Evolutionary conservation across 805 yeast genomes (phyloP), one percentile per base, ranked within the genome.

Genomic region (Ogataea ramenticola): DNA sequence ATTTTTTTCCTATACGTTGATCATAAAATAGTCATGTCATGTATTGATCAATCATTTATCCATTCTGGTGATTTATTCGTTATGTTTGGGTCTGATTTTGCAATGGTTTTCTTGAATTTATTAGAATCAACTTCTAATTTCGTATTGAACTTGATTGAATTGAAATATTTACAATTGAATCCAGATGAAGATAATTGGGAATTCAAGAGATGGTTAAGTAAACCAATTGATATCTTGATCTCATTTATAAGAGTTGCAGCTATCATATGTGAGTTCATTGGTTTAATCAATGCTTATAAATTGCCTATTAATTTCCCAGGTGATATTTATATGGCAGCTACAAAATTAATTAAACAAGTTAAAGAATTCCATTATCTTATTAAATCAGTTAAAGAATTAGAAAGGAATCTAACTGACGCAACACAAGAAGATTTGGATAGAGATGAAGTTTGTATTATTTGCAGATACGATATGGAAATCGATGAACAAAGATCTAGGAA

Each of bases 391-490:
- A 75, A 75, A 40, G 77, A 80, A 52, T 66, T 93, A 55, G 88
- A 85, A 49, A 67, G 71, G 24, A 77, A 74, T 49, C 68, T 93
- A 42, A 65, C 67, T 8, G 74, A 78, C 47, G 95, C 96, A 3
- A 67, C 81, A 1, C 68, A 61, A 12, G 75, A 66, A 26, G 90
- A 86, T 38, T 67, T 86, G 45, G 74, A 66, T 7, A 71, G 79
- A 17, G 80, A 77, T 49, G 83, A 82, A 58, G 58, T 86, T 22
- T 85, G 99, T 64, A 88, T 88, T 48, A 84, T 91, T 35, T 91
- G 99, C 65, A 79, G 96, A 53, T 98, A 93, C 52, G 96, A 87
- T 48, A 83, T 91, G 91, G 61, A 70, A 6, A 57, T 79, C 1
- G 67, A 60, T 2, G 72, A 58, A 2, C 45, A 55, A 2, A 46